Percentiles rank a stretch among this genome's conserved stretches.
phyloP scores from a whole-genome alignment of 2,329 filamentous ascomycete genomes.

The Pestalotiopsis sp. region DNA sequence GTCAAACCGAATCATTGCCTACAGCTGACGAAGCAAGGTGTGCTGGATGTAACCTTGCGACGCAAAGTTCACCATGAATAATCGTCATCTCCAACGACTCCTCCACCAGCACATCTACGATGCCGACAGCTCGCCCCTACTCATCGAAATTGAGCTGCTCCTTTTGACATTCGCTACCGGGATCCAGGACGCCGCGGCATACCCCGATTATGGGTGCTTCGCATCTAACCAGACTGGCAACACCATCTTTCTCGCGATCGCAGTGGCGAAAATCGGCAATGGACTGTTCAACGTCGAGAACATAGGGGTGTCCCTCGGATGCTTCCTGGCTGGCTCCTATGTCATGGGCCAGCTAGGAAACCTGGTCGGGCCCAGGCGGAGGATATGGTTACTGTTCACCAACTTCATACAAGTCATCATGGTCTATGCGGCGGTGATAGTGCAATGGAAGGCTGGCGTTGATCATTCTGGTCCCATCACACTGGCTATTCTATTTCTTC shows the following conservation, averaged over 20 bases:
- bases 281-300: not conserved
- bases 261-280: not conserved
- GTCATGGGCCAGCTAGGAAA: conserved; percentile 1
- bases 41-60: not conserved
- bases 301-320: not conserved
- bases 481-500: not conserved
- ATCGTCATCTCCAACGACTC: not conserved
- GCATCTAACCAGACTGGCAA: not conserved
- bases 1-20: not conserved
- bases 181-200: not conserved
- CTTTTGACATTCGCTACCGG: not conserved
- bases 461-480: not conserved
- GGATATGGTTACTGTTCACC: not conserved
- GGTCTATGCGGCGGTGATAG: not conserved
- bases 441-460: not conserved
- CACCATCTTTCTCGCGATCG: not conserved
- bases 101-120: not conserved
- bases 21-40: not conserved
- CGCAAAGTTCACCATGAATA: not conserved
- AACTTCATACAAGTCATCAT: not conserved
- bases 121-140: not conserved
- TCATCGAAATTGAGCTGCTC: conserved; percentile 3
- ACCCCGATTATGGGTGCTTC: not conserved
- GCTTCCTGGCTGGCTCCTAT: not conserved
- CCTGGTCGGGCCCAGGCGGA: not conserved